These are phyloP conservation scores for Linum tenue DNA, from an alignment of 345 rosid genomes.

Conservation along the genomic window DNA sequence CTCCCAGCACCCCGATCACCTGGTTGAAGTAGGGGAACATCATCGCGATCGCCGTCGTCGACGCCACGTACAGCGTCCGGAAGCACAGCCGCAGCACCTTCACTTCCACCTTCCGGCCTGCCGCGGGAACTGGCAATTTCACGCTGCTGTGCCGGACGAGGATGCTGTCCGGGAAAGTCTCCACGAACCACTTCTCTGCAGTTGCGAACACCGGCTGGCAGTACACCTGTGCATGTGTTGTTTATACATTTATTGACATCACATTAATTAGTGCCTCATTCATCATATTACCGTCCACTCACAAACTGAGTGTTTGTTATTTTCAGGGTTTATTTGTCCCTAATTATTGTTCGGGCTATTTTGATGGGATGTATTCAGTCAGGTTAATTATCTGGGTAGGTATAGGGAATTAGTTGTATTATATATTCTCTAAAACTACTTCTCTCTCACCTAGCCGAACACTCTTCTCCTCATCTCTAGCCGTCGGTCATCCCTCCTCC, in stretches of 20 bases:
- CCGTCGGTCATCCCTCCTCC: too few relatives aligned
- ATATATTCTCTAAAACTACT: too few relatives aligned
- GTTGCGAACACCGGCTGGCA: slow-evolving; percentile 44
- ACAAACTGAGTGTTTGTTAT: too few relatives aligned
- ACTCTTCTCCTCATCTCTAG: too few relatives aligned
- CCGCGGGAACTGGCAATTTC: slow-evolving; percentile 27
- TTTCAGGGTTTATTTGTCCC: too few relatives aligned
- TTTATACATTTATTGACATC: neutral
- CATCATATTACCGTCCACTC: too few relatives aligned
- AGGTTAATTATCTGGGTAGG: too few relatives aligned
- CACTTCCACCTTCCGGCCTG: slow-evolving; percentile 9
- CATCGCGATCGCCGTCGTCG: slow-evolving; percentile 40
- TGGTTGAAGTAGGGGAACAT: slow-evolving; percentile 82
- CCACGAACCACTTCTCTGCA: slow-evolving; percentile 30
- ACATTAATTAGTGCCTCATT: too few relatives aligned
- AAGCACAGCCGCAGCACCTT: slow-evolving; percentile 36
- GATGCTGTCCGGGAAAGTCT: slow-evolving; percentile 35
- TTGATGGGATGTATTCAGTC: too few relatives aligned
- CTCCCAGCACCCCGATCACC: slow-evolving; percentile 65
- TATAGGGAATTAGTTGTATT: too few relatives aligned
- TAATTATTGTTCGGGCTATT: too few relatives aligned
- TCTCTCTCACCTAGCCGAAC: too few relatives aligned
- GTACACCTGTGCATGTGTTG: slow-evolving; percentile 27
- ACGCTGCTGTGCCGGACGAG: slow-evolving; percentile 28
- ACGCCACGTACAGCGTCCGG: slow-evolving; percentile 40